Evolutionary conservation across 192 early-diverging fungal genomes (phyloP), one percentile per base, ranked within the genome.

Genomic region (Coemansia sp.): DNA sequence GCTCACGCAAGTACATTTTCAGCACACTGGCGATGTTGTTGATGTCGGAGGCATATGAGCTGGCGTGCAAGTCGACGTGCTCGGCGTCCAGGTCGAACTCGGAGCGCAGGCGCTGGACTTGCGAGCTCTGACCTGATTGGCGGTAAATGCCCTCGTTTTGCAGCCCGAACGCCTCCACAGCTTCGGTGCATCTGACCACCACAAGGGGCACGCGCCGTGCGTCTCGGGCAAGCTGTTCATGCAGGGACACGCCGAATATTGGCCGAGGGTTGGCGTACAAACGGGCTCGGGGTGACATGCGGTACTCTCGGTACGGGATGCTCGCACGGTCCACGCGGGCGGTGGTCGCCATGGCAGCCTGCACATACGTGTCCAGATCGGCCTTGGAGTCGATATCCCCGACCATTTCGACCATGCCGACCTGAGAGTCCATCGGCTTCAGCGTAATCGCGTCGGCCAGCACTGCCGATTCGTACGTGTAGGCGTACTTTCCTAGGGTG

Each of bases 1-100:
- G 74, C 72, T 97, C 94, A 27, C 97, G 85, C 72, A 99, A 91
- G 85, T 91, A 99, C 52, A 95, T 82, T 71, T 99, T 99, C 3
- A 99, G 74, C 23, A 92, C 88, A 53, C 93, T 87, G 21, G 93
- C 77, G 7, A 96, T 80, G 59, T 87, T 90, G 72, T 94, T 91
- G 38, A 99, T 87, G 65, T 97, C 94, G 3, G 72, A 61, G 21
- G 80, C 75, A 31, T 84, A 75, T 7, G 88, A 84, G 47, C 85
- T 86, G 38, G 72, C 67, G 7, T 83, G 82, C 49, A 95, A 62
- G 16, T 92, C 84, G 0, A 91, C 88, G 10, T 82, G 65, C 25
- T 88, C 82, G 5, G 85, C 85, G 52, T 91, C 90, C 82, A 88
- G 69, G 69, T 96, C 90, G 63, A 97, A 89, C 53, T 86, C 73